Base-by-base conservation (phyloP, 768 basidiomycete genomes). In the Termitomyces bulborhizus region DNA sequence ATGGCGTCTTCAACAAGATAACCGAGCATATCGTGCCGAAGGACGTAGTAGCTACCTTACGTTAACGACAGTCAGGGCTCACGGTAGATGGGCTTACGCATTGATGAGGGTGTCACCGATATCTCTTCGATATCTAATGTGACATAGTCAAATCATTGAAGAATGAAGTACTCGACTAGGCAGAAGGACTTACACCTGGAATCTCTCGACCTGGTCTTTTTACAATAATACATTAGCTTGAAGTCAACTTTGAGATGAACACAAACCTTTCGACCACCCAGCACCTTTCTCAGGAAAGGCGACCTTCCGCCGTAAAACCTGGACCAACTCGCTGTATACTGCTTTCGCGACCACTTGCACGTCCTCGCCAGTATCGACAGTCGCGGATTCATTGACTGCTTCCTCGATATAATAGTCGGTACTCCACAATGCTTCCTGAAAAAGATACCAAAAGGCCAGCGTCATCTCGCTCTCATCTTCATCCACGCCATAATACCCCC, bases 381-480 rank as follows among this genome's bases (percentile, higher is more conserved):
- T 18, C 2, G 41, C 8, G 2, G 48, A 43, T 26, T 52, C 43
- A 5, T 15, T 24, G 3, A 12, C 46, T 15, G 58, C 57, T 8
- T 67, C 64, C 11, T 66, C 60, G 29, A 73, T 60, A 48, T 80
- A 80, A 54, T 76, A 84, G 51, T 87, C 84, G 12, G 77, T 77
- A 36, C 73, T 77, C 90, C 90, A 93, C 26, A 93, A 67, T 1
- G 90, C 83, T 65, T 98, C 94, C 68, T 96, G 93, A 54, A 96
- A 80, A 40, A 91, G 73, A 59, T 92, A 95, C 88, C 95, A 96
- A 63, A 95, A 95, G 1, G 83, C 83, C 2, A 96, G 78, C 2
- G 88, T 88, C 76, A 87, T 79, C 69, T 95, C 92, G 62, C 90
- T 93, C 64, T 90, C 86, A 47, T 91, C 88, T 66, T 95, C 94